Conservation (phyloP, 176 grass and related monocot genomes). For the Oryza coarctata region DNA sequence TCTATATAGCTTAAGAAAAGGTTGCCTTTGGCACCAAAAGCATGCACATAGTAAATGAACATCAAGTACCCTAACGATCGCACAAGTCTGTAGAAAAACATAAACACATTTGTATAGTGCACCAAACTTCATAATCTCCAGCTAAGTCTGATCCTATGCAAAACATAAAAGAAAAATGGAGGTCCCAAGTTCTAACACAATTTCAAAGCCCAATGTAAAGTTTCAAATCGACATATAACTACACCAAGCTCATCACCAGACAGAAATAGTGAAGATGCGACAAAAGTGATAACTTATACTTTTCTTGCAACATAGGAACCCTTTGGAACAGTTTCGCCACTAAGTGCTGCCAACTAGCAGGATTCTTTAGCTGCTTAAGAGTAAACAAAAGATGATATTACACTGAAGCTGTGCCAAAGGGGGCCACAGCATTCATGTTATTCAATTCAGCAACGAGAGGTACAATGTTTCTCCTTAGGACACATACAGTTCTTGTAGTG, state of each 20-base stretch:
- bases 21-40: not conserved
- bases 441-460: not conserved
- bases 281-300: not conserved
- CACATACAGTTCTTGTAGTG: not conserved
- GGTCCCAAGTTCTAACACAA: not conserved
- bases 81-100: not conserved
- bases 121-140: not conserved
- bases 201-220: not conserved
- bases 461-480: not conserved
- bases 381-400: not conserved
- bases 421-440: not conserved
- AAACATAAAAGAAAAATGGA: not conserved
- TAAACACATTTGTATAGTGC: not conserved
- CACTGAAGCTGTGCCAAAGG: not conserved
- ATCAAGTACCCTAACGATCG: not conserved
- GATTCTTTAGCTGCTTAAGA: not conserved
- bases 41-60: slow-evolving; percentile 6
- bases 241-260: not conserved
- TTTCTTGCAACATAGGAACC: slow-evolving; percentile 7
- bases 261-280: slow-evolving; percentile 5
- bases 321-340: too few relatives aligned
- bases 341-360: not conserved
- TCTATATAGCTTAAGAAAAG: not conserved
- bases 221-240: not conserved
- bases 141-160: not conserved